A percentile compares a stretch with the other conserved stretches of the same genome.
These are phyloP conservation scores for Arthrobotrys conoides DNA, from an alignment of 2,329 filamentous ascomycete genomes.

Conservation along the genomic window DNA sequence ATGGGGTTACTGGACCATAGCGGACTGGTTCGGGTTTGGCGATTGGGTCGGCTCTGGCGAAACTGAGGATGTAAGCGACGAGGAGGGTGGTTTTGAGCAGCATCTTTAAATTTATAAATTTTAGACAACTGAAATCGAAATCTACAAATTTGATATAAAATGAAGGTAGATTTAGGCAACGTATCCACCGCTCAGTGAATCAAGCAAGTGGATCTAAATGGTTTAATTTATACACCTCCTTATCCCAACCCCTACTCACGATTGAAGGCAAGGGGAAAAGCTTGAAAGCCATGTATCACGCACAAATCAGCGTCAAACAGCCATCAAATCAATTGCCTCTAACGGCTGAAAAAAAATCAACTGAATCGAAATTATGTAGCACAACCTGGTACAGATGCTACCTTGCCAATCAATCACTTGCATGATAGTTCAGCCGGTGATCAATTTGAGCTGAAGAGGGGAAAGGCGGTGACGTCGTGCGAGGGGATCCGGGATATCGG, in stretches of 20 bases:
- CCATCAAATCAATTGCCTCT: not conserved
- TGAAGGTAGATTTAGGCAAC: not conserved
- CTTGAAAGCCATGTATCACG: not conserved
- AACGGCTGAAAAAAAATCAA: slow-evolving; percentile 9
- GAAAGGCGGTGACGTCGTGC: slow-evolving; percentile 40
- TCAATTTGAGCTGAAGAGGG: not conserved
- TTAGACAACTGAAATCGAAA: too few relatives aligned
- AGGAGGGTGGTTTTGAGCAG: slow-evolving; percentile 11
- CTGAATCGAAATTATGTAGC: slow-evolving; percentile 12
- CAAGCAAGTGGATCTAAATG: not conserved
- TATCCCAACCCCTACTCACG: not conserved
- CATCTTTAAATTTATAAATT: slow-evolving; percentile 14
- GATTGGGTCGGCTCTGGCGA: slow-evolving; percentile 14
- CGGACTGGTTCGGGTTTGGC: slow-evolving; percentile 15
- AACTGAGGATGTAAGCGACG: slow-evolving; percentile 1
- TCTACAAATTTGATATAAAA: not conserved
- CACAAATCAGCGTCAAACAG: not conserved
- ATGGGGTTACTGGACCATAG: slow-evolving; percentile 16
- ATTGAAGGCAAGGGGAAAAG: slow-evolving; percentile 3
- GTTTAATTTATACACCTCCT: slow-evolving; percentile 5
- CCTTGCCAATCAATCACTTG: slow-evolving; percentile 35
- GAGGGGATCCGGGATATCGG: not conserved
- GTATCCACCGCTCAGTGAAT: not conserved
- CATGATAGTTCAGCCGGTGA: slow-evolving; percentile 13
- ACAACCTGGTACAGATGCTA: slow-evolving; percentile 40